A percentile compares a stretch with the other conserved stretches of the same genome.
phyloP scores from a whole-genome alignment of 805 yeast species.

The Candida ponderosae region DNA sequence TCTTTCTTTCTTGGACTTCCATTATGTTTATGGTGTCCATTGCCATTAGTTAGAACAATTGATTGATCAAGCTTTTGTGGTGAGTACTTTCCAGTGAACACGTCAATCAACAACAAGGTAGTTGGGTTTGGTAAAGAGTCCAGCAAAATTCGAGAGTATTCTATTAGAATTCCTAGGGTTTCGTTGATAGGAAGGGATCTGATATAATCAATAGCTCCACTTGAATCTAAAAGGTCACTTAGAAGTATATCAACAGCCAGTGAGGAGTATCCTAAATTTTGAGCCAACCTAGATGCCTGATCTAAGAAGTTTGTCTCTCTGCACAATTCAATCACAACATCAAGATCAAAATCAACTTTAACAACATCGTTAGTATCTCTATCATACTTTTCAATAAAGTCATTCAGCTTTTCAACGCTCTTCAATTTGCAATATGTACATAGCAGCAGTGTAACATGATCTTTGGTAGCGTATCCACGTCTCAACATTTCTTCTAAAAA shows the following conservation, averaged over 20 bases:
- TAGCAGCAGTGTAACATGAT: slow-evolving; percentile 73
- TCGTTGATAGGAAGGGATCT: slow-evolving; percentile 70
- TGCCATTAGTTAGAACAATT: slow-evolving; percentile 1
- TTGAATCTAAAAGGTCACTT: slow-evolving; percentile 53
- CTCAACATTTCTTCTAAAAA: slow-evolving; percentile 58
- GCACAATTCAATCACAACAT: slow-evolving; percentile 59
- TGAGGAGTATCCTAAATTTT: slow-evolving; percentile 63
- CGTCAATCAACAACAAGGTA: slow-evolving; percentile 72
- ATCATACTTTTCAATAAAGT: slow-evolving; percentile 43
- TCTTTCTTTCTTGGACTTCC: slow-evolving; percentile 3
- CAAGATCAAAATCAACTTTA: slow-evolving; percentile 52
- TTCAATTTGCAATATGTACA: slow-evolving; percentile 77
- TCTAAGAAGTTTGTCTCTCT: slow-evolving; percentile 61
- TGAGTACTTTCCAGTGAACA: slow-evolving; percentile 78
- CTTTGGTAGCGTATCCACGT: slow-evolving; percentile 51
- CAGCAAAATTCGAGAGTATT: slow-evolving; percentile 56
- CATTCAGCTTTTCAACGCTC: slow-evolving; percentile 44
- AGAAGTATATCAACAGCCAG: slow-evolving; percentile 70
- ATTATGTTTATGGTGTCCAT: slow-evolving; percentile 4
- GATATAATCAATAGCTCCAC: slow-evolving; percentile 55
- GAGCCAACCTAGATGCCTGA: slow-evolving; percentile 65
- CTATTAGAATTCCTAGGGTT: slow-evolving; percentile 59
- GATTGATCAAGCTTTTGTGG: slow-evolving; percentile 26
- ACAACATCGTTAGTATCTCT: slow-evolving; percentile 22
- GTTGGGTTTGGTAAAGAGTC: slow-evolving; percentile 71